Percentiles rank a stretch among this genome's conserved stretches.
Evolutionary conservation across 192 early-diverging fungal species (phyloP).

Genomic region (Coemansia sp.): DNA sequence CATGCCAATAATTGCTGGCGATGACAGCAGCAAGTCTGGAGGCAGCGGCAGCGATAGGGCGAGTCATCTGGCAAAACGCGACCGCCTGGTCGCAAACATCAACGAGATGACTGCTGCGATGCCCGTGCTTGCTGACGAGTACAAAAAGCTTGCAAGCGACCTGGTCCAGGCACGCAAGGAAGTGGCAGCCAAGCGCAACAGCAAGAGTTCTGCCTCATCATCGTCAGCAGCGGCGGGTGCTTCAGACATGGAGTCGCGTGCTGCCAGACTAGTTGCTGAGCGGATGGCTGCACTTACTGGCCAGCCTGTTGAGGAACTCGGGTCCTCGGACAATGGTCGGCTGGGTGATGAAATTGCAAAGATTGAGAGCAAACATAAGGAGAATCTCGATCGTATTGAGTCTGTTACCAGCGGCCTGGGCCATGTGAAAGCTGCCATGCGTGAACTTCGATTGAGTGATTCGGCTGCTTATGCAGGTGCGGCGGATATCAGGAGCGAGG

Average conservation of each 20-base stretch:
- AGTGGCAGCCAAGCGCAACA: conserved; percentile 11
- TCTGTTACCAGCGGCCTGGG: conserved; percentile 28
- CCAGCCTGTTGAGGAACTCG: conserved; percentile 22
- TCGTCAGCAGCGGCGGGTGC: neutral
- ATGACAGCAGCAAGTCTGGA: neutral
- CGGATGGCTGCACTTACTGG: conserved; percentile 53
- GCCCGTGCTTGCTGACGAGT: conserved; percentile 32
- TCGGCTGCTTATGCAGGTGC: conserved; percentile 14
- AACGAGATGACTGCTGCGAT: conserved; percentile 19
- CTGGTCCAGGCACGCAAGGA: conserved; percentile 26
- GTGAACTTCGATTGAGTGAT: conserved; percentile 2
- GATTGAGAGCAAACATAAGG: conserved; percentile 22
- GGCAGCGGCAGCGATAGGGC: conserved; percentile 10
- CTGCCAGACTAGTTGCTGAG: conserved; percentile 48
- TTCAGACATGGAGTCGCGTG: conserved; percentile 35
- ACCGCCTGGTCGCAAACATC: conserved; percentile 28
- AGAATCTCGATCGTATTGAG: conserved; percentile 33
- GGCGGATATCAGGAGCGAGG: conserved; percentile 28
- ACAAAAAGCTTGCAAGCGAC: conserved; percentile 27
- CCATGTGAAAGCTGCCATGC: conserved; percentile 24
- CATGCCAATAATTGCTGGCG: conserved; percentile 5
- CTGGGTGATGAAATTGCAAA: conserved; percentile 19
- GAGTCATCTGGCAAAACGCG: conserved; percentile 28
- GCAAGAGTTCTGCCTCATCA: neutral
- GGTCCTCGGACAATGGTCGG: neutral